phyloP scores from a whole-genome alignment of 495 filamentous ascomycete species.

The Aspergillus conjunctus region DNA sequence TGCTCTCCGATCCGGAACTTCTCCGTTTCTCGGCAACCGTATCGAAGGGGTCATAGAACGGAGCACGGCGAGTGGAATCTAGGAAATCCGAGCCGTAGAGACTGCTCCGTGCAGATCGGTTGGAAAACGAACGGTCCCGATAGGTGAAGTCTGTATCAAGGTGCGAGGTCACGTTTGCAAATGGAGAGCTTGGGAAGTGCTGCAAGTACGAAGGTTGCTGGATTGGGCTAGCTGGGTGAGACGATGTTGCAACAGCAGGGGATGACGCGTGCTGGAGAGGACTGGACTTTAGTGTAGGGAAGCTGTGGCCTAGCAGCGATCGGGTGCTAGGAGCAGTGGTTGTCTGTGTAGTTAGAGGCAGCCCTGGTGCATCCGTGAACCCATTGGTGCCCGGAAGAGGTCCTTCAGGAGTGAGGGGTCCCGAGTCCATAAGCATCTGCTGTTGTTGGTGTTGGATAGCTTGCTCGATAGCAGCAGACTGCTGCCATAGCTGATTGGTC shows the following conservation, averaged over 20 bases:
- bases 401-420: slow-evolving; percentile 51
- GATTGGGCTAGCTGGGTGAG: slow-evolving; percentile 44
- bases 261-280: slow-evolving; percentile 46
- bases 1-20: slow-evolving; percentile 39
- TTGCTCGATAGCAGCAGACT: slow-evolving; percentile 50
- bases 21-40: slow-evolving; percentile 35
- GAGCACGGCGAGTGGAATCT: slow-evolving; percentile 37
- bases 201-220: slow-evolving; percentile 40
- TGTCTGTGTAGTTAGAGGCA: slow-evolving; percentile 31
- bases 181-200: slow-evolving; percentile 42
- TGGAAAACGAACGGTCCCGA: slow-evolving; percentile 52
- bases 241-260: slow-evolving; percentile 36
- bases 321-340: slow-evolving; percentile 38
- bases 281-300: slow-evolving; percentile 43
- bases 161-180: slow-evolving; percentile 35
- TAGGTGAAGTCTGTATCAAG: slow-evolving; percentile 39
- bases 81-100: slow-evolving; percentile 45
- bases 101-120: slow-evolving; percentile 48
- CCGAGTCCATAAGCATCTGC: slow-evolving; percentile 47
- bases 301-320: slow-evolving; percentile 45
- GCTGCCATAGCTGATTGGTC: slow-evolving; percentile 52
- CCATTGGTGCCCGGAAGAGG: slow-evolving; percentile 51
- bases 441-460: slow-evolving; percentile 50
- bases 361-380: slow-evolving; percentile 33
- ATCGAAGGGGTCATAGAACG: slow-evolving; percentile 43